These are phyloP conservation scores for Aspergillus asperescens DNA, from an alignment of 495 filamentous ascomycete species.

Conservation along the genomic window DNA sequence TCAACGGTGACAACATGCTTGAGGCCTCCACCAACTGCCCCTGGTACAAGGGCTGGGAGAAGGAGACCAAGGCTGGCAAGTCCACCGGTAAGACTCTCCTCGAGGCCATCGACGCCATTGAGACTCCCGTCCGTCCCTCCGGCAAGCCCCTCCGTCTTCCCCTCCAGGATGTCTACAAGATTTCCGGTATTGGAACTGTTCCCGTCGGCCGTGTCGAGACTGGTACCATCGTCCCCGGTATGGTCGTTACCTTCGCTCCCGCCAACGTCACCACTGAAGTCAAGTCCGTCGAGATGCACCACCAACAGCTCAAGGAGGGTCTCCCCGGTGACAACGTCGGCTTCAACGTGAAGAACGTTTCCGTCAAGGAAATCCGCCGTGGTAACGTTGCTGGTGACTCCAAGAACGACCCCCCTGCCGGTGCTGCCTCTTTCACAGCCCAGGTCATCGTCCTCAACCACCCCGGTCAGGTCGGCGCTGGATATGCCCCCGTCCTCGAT, in stretches of 20 bases:
- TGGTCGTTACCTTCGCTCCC: conserved; percentile 85
- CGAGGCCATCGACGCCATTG: conserved; percentile 97
- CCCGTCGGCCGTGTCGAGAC: conserved; percentile 99
- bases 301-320: conserved; percentile 98
- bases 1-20: conserved; percentile 99
- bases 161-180: conserved; percentile 99
- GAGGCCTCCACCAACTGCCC: conserved; percentile 87
- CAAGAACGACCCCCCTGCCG: conserved; percentile 97
- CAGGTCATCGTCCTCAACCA: conserved; percentile 99
- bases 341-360: conserved; percentile 99
- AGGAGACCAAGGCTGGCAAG: conserved; percentile 95
- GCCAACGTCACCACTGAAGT: conserved; percentile 99
- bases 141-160: conserved; percentile 97
- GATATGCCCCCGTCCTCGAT: conserved; percentile 97
- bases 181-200: conserved; percentile 99
- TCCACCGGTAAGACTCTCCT: conserved; percentile 92
- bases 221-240: conserved; percentile 94
- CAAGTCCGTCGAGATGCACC: conserved; percentile 99
- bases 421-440: conserved; percentile 89
- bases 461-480: conserved; percentile 97
- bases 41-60: conserved; percentile 99
- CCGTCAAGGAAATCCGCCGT: conserved; percentile 99
- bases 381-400: conserved; percentile 99
- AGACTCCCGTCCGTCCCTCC: conserved; percentile 76
- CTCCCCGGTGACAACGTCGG: conserved; percentile 98